Conservation (phyloP, 495 filamentous ascomycete genomes). For the Massariosphaeria phaeospora region DNA sequence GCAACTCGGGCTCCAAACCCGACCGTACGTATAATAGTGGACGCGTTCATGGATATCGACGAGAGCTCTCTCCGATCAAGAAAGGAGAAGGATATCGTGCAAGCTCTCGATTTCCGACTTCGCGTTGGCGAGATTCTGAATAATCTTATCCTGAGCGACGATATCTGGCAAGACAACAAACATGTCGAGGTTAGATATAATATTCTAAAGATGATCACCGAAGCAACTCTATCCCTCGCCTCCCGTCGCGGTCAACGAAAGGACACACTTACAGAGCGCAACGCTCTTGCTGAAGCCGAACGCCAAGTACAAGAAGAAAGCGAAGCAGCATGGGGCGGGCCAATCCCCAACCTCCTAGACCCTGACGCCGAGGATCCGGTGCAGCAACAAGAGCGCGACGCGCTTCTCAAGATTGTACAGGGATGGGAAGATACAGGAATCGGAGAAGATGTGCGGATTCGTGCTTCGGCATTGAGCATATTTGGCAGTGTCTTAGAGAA, state of each 20-base stretch:
- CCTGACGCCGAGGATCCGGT: constrained; percentile 41
- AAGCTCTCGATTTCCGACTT: constrained; percentile 30
- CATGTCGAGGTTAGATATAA: background rate
- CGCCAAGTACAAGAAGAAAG: constrained; percentile 43
- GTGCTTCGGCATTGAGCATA: constrained; percentile 73
- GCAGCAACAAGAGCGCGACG: constrained; percentile 33
- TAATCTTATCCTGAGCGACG: constrained; percentile 25
- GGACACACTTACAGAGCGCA: constrained; percentile 51
- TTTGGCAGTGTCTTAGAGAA: constrained; percentile 64
- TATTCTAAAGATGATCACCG: constrained; percentile 46
- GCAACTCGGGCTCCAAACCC: constrained; percentile 17
- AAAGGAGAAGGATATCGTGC: constrained; percentile 51
- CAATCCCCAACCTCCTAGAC: constrained; percentile 42
- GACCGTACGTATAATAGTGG: constrained; percentile 16
- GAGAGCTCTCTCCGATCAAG: constrained; percentile 35
- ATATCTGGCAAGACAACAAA: constrained; percentile 54
- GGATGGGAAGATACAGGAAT: constrained; percentile 69
- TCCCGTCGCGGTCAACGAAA: constrained; percentile 56
- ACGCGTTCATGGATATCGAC: constrained; percentile 26
- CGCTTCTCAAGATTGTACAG: constrained; percentile 58
- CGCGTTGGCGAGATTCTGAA: constrained; percentile 26
- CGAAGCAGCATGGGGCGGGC: constrained; percentile 52
- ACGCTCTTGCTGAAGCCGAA: constrained; percentile 48
- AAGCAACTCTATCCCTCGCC: constrained; percentile 62
- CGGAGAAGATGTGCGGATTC: constrained; percentile 70